Evolutionary conservation across 768 basidiomycete genomes (phyloP).

Genomic region (Lactarius sp.): DNA sequence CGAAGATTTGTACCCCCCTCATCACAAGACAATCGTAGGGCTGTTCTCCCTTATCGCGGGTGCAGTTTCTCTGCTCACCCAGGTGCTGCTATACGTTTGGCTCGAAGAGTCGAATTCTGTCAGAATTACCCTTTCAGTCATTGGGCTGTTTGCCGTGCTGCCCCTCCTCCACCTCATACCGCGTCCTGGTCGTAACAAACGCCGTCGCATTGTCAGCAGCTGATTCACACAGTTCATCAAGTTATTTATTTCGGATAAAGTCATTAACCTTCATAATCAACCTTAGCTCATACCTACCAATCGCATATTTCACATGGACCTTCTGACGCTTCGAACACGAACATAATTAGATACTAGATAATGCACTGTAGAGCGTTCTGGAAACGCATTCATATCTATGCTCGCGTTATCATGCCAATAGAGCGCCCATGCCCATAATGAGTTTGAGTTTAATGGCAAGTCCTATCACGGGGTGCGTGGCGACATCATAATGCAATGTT

Average conservation of each 20-base stretch:
- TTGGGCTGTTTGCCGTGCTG: conserved; percentile 9
- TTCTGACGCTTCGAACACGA: neutral
- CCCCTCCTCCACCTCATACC: conserved; percentile 17
- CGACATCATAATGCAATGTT: neutral
- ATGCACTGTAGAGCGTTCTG: neutral
- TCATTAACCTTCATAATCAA: neutral
- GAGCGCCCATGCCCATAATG: neutral
- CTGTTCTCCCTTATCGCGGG: conserved; percentile 15
- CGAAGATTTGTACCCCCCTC: neutral
- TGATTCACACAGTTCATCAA: neutral
- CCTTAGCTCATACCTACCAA: neutral
- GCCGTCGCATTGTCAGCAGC: neutral
- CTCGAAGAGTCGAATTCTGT: conserved; percentile 19
- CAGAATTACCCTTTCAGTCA: conserved; percentile 13
- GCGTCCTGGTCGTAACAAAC: neutral
- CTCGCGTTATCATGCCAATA: neutral
- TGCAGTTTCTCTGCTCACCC: conserved; percentile 1
- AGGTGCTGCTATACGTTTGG: conserved; percentile 17
- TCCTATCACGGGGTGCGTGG: neutral
- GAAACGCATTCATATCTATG: neutral
- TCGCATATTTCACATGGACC: neutral
- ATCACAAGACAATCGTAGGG: conserved; percentile 8
- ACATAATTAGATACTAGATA: neutral
- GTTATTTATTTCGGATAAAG: neutral
- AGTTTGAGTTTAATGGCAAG: conserved; percentile 3